These are phyloP conservation scores for Dactylonectria macrodidyma DNA, from an alignment of 2,329 filamentous ascomycete species.

Conservation along the genomic window DNA sequence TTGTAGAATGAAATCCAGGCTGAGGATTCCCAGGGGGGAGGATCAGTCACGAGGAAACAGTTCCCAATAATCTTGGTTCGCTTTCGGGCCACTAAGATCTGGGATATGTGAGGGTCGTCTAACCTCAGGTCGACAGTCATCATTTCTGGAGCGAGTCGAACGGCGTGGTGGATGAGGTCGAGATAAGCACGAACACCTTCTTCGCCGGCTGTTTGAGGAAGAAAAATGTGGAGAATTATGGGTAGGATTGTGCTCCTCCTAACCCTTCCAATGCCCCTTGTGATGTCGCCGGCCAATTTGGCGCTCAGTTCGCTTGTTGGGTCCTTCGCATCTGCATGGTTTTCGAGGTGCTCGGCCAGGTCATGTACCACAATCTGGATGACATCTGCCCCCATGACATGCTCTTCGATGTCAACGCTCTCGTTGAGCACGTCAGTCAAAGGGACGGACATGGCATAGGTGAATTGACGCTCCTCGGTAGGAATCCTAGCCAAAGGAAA, in stretches of 20 bases:
- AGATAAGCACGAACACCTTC: constrained; percentile 60
- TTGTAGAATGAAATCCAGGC: constrained; percentile 71
- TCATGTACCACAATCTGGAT: constrained; percentile 71
- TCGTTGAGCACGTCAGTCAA: constrained; percentile 69
- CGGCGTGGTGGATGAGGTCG: constrained; percentile 70
- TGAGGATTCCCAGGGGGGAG: constrained; percentile 69
- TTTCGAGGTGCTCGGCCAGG: constrained; percentile 33
- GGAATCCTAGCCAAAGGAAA: constrained; percentile 76
- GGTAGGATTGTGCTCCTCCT: constrained; percentile 74
- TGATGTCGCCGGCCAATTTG: constrained; percentile 65
- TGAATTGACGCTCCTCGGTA: constrained; percentile 73
- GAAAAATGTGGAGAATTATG: constrained; percentile 67
- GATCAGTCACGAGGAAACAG: constrained; percentile 58
- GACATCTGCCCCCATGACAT: constrained; percentile 78
- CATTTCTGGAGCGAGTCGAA: constrained; percentile 75
- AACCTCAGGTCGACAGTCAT: constrained; percentile 73
- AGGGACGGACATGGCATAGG: constrained; percentile 76
- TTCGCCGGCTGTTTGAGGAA: constrained; percentile 45
- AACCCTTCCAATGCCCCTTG: constrained; percentile 71
- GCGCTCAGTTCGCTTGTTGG: constrained; percentile 39
- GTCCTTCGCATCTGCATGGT: constrained; percentile 29
- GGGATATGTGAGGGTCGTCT: constrained; percentile 64
- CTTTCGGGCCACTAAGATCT: constrained; percentile 66
- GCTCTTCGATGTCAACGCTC: constrained; percentile 72
- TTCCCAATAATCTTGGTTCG: constrained; percentile 75